A percentile compares a stretch with the other conserved stretches of the same genome.
phyloP scores from a whole-genome alignment of 441 rosid species.

The Cnidoscolus chayamansa region DNA sequence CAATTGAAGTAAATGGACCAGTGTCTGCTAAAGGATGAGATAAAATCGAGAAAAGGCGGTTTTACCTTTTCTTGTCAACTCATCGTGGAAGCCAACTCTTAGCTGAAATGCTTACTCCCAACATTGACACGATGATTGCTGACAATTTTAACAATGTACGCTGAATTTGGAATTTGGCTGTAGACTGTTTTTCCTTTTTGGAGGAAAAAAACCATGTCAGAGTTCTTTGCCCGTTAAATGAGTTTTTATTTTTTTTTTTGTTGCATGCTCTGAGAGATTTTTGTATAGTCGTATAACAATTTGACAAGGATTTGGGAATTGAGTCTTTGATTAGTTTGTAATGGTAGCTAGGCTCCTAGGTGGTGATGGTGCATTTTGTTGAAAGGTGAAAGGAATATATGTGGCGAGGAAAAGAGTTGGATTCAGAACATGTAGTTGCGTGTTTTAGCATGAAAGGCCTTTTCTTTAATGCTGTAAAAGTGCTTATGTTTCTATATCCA shows the following conservation, averaged over 20 bases:
- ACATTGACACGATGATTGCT: constrained; percentile 6
- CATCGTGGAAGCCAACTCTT: neutral
- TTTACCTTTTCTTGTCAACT: neutral
- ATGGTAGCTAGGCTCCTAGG: too few relatives aligned
- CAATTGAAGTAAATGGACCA: constrained; percentile 23
- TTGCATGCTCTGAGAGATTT: too few relatives aligned
- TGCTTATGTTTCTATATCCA: neutral
- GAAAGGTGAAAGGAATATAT: too few relatives aligned
- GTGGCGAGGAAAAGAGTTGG: too few relatives aligned
- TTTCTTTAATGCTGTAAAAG: neutral
- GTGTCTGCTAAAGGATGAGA: neutral
- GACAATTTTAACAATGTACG: constrained; percentile 1
- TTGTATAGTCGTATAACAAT: neutral
- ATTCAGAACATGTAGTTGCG: too few relatives aligned
- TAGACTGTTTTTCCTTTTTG: neutral
- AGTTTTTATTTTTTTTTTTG: too few relatives aligned
- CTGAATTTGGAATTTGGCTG: too few relatives aligned
- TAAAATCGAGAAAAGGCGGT: neutral
- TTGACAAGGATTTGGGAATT: neutral
- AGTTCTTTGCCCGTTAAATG: too few relatives aligned
- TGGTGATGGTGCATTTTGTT: too few relatives aligned
- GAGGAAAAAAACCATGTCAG: neutral
- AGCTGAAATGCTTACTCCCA: constrained; percentile 1
- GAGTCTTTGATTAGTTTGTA: too few relatives aligned
- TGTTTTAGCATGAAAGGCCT: too few relatives aligned